Base-by-base conservation (phyloP, 2,329 filamentous ascomycete species). In the Grosmannia serpens region DNA sequence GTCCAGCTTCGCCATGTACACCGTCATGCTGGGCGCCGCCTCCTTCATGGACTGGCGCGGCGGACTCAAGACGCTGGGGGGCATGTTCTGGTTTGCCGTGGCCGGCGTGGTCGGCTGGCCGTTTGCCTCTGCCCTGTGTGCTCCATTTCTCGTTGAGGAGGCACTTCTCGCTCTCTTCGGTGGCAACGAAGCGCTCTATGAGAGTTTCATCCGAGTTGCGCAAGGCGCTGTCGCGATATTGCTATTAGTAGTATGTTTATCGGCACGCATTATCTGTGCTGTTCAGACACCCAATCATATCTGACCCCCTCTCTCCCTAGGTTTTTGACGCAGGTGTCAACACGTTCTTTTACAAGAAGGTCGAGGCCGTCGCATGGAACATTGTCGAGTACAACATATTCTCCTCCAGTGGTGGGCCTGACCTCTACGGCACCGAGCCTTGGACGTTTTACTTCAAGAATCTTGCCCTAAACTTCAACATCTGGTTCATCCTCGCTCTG, bases 401-500 rank as follows among this genome's bases (percentile, higher is more conserved):
- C 69, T 88, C 88, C 9, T 84, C 84, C 8, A 81, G 83, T 0
- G 88, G 85, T 35, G 94, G 92, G 0, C 94, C 94, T 0, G 83
- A 96, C 58, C 88, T 99, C 41, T 99, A 96, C 67, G 94, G 94
- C 51, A 95, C 89, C 1, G 94, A 99, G 72, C 89, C 92, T 1
- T 97, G 92, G 94, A 87, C 91, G 57, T 99, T 96, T 70, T 99
- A 99, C 72, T 78, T 96, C 65, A 88, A 89, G 65, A 99, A 99
- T 66, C 75, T 99, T 50, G 75, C 87, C 20, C 78, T 99, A 60
- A 99, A 99, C 74, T 99, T 97, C 77, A 96, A 97, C 69, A 73
- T 95, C 53, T 97, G 91, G 90, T 91, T 96, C 65, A 68, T 90
- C 13, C 78, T 97, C 15, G 91, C 91, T 0, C 71, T 96, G 53